Evolutionary conservation across 768 basidiomycete species (phyloP), one percentile per base, ranked within the genome.

Genomic region (Phylloporus arenicola): DNA sequence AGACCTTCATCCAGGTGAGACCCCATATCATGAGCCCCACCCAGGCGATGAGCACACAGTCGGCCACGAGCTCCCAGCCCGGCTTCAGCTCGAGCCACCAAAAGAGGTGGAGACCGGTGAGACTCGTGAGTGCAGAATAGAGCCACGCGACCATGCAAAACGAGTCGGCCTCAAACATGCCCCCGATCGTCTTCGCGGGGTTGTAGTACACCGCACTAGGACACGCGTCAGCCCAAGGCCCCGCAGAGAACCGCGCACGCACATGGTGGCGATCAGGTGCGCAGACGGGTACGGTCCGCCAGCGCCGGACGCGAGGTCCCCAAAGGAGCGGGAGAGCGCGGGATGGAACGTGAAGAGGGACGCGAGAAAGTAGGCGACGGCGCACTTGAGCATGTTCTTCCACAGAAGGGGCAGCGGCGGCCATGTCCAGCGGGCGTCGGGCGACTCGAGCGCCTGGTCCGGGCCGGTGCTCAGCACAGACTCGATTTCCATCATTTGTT

Each of bases 201-300:
- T 94, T 92, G 67, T 83, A 97, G 68, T 97, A 93, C 0, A 90
- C 87, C 5, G 81, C 81, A 52, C 88, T 85, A 38, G 6, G 7
- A 45, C 4, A 8, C 8, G 37, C n/a, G 14, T 63, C 39, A 63
- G 52, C 17, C 43, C 51, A n/a, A n/a, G n/a, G n/a, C n/a, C n/a
- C n/a, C n/a, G n/a, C n/a, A n/a, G n/a, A n/a, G n/a, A n/a, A n/a
- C n/a, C n/a, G n/a, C n/a, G n/a, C n/a, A 35, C 55, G 63, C 65
- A 93, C 92, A 96, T 79, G 2, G 93, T 93, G 9, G 93, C 91
- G 9, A 95, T 86, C 84, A 95, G 84, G 69, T 96, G 93, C 1
- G 84, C 91, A 52, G 86, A 85, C 10, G 86, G 83, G 13, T 84
- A 82, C 2, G 88, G 88, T n/a, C 68, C 65, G 16, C 68, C 67